phyloP scores from a whole-genome alignment of 2,329 filamentous ascomycete genomes.

The Sclerotinia sclerotiorum region DNA sequence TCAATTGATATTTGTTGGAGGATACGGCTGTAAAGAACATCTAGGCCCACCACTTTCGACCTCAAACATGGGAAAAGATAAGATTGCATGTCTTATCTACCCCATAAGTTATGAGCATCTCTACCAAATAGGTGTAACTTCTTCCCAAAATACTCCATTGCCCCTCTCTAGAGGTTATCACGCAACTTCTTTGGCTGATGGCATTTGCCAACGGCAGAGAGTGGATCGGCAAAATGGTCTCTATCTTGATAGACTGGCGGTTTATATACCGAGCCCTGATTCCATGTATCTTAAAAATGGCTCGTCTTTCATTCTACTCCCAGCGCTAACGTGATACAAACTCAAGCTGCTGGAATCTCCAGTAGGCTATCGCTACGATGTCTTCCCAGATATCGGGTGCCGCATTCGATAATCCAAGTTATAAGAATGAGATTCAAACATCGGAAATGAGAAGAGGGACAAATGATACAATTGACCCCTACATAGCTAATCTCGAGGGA shows the following conservation, averaged over 20 bases:
- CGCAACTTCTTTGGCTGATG: not conserved
- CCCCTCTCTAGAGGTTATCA: conserved; percentile 2
- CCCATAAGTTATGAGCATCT: not conserved
- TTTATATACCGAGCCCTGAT: conserved; percentile 1
- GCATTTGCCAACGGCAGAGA: not conserved
- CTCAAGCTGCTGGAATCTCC: not conserved
- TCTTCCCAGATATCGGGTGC: not conserved
- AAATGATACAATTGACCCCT: not conserved
- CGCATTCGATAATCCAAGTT: not conserved
- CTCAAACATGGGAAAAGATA: not conserved
- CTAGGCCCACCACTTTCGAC: not conserved
- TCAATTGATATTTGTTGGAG: not conserved
- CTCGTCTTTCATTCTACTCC: not conserved
- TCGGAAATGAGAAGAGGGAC: too few species aligned
- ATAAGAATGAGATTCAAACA: not conserved
- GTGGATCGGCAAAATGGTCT: not conserved
- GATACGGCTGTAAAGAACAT: not conserved
- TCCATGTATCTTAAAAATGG: not conserved
- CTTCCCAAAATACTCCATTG: not conserved
- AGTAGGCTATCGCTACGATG: not conserved
- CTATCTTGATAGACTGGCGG: not conserved
- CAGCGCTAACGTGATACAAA: not conserved
- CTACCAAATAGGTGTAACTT: not conserved
- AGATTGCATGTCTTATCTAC: not conserved
- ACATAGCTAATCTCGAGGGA: not conserved